These are phyloP conservation scores for Drosera capensis DNA, from an alignment of 148 eudicot species.

Conservation along the genomic window DNA sequence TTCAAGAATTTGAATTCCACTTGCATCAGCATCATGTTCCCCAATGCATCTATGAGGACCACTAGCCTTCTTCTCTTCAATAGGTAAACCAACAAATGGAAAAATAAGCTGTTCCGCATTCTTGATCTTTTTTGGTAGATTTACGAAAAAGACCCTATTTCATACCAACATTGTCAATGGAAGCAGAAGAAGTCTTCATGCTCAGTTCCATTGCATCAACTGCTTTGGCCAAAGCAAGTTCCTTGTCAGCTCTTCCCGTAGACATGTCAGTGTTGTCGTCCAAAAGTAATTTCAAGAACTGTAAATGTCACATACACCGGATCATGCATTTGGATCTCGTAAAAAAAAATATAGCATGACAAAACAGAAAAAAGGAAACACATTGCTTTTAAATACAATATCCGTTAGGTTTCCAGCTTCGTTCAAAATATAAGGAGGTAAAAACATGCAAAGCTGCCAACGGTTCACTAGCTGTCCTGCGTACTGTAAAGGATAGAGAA, in stretches of 20 bases:
- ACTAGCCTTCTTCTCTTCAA: constrained; percentile 9
- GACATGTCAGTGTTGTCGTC: constrained; percentile 34
- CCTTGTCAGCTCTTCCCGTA: constrained; percentile 33
- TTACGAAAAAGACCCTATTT: constrained; percentile 23
- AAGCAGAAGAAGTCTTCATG: constrained; percentile 28
- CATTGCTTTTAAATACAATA: too few species aligned
- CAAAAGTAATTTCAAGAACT: constrained; percentile 53
- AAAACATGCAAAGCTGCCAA: too few species aligned
- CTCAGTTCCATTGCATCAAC: constrained; percentile 45
- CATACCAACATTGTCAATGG: constrained; percentile 12
- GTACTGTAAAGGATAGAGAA: too few species aligned
- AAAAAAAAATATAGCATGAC: neutral
- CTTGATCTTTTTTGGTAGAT: too few species aligned
- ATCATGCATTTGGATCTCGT: neutral
- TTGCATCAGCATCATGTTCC: constrained; percentile 14
- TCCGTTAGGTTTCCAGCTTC: too few species aligned
- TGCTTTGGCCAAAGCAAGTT: constrained; percentile 43
- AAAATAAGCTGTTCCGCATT: too few species aligned
- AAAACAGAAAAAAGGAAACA: neutral
- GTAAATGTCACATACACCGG: constrained; percentile 9
- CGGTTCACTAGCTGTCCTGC: too few species aligned
- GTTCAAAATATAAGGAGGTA: too few species aligned
- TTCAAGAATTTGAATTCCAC: constrained; percentile 18
- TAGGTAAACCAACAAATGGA: too few species aligned
- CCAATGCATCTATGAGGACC: constrained; percentile 7